These are phyloP conservation scores for Clitopilus hobsonii DNA, from an alignment of 768 basidiomycete species.

Conservation along the genomic window DNA sequence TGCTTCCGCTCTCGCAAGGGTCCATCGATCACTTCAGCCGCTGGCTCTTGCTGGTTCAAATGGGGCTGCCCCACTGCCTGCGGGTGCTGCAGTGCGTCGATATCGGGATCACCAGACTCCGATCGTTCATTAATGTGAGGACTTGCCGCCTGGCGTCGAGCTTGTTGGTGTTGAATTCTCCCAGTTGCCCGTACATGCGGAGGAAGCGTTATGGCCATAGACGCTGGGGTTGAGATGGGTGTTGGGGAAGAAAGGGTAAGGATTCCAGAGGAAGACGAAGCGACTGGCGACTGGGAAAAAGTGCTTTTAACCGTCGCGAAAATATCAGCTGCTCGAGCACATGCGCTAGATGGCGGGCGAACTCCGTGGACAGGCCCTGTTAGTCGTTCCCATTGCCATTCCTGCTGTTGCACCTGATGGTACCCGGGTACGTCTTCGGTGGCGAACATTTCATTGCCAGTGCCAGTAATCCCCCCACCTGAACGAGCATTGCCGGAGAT, in stretches of 20 bases:
- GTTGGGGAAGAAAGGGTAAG: conserved; percentile 24
- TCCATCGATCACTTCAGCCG: conserved; percentile 17
- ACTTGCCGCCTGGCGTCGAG: too few species aligned
- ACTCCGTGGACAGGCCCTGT: conserved; percentile 24
- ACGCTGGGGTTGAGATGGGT: conserved; percentile 40
- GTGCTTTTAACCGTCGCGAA: conserved; percentile 24
- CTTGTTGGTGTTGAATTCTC: conserved; percentile 11
- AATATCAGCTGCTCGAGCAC: conserved; percentile 19
- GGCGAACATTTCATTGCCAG: conserved; percentile 21
- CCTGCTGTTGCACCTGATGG: conserved; percentile 19
- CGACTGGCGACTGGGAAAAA: conserved; percentile 15
- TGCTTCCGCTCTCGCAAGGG: conserved; percentile 67
- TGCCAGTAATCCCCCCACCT: conserved; percentile 17
- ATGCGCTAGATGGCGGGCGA: conserved; percentile 19
- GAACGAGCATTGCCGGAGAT: conserved; percentile 25
- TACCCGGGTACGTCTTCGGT: conserved; percentile 37
- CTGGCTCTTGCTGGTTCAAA: conserved; percentile 1
- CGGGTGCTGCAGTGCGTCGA: not conserved
- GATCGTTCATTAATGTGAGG: not conserved
- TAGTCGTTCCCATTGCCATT: conserved; percentile 19
- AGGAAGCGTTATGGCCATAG: conserved; percentile 41
- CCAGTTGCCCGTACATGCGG: conserved; percentile 27
- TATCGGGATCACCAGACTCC: not conserved
- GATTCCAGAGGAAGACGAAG: not conserved
- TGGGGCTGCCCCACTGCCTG: not conserved